Conservation (phyloP, 257 asterid genomes). For the Solanum chilense region DNA sequence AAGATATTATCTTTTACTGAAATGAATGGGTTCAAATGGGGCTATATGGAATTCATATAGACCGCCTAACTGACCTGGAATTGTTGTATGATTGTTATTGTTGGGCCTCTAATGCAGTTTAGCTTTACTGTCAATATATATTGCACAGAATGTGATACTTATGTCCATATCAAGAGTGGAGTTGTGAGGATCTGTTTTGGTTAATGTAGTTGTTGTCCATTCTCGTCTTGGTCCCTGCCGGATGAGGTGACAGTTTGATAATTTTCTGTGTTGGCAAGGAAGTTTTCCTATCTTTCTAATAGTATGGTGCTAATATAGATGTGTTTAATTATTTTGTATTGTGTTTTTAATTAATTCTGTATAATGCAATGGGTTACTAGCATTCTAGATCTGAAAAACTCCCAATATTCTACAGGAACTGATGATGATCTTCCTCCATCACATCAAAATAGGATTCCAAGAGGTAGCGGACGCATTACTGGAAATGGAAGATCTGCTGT, state of each 20-base stretch:
- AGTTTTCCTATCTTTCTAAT: not conserved
- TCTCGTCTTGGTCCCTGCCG: not conserved
- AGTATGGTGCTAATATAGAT: not conserved
- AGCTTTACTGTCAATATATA: not conserved
- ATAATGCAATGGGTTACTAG: not conserved
- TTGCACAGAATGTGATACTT: not conserved
- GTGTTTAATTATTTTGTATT: not conserved
- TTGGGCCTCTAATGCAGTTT: not conserved
- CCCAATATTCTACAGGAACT: conserved; percentile 47
- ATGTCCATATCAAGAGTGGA: not conserved
- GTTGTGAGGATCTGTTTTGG: not conserved
- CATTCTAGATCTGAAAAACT: not conserved
- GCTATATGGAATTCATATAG: not conserved
- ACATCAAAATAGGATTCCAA: conserved; percentile 79
- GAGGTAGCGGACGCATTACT: conserved; percentile 76
- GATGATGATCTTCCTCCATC: conserved; percentile 96
- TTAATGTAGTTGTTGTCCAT: not conserved
- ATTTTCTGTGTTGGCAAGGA: not conserved
- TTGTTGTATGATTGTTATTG: not conserved
- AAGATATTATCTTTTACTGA: not conserved
- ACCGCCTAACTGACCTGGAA: not conserved
- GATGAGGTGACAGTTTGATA: not conserved
- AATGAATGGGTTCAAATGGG: not conserved
- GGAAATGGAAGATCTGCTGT: conserved; percentile 77
- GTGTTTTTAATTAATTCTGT: not conserved